phyloP scores from a whole-genome alignment of 2,329 filamentous ascomycete genomes.

The Aspergillus caelatus region DNA sequence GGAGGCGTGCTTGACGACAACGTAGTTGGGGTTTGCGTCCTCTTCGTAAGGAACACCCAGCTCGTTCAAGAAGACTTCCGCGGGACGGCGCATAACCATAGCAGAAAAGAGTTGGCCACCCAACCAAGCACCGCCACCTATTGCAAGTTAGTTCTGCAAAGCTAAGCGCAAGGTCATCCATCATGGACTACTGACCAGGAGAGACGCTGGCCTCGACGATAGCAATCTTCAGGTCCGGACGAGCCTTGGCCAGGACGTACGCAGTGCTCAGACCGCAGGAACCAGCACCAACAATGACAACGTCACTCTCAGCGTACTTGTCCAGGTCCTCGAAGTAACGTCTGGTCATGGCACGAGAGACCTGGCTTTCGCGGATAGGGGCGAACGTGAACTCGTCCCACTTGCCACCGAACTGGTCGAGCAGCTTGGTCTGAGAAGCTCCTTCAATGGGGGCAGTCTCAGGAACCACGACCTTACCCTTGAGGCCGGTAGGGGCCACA shows the following conservation, averaged over 20 bases:
- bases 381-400: conserved; percentile 84
- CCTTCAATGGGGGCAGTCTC: conserved; percentile 42
- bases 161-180: background rate
- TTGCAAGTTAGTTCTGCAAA: conserved; percentile 12
- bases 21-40: conserved; percentile 82
- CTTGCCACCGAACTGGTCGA: conserved; percentile 70
- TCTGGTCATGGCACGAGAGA: conserved; percentile 89
- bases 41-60: conserved; percentile 85
- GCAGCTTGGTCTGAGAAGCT: conserved; percentile 54
- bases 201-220: conserved; percentile 87
- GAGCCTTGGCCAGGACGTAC: conserved; percentile 79
- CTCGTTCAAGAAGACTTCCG: conserved; percentile 79
- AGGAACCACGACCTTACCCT: conserved; percentile 49
- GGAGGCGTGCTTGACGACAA: conserved; percentile 92
- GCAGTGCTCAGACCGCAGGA: conserved; percentile 85
- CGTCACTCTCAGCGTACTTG: conserved; percentile 86
- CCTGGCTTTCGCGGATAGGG: conserved; percentile 87
- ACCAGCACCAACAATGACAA: conserved; percentile 90
- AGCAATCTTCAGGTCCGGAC: conserved; percentile 88
- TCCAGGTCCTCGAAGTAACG: conserved; percentile 92
- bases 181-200: conserved; percentile 55
- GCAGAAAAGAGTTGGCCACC: conserved; percentile 92
- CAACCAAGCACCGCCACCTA: conserved; percentile 85
- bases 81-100: conserved; percentile 94
- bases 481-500: conserved; percentile 41